Conservation (phyloP, 208 protist genomes). For the Leishmania gerbilli region DNA sequence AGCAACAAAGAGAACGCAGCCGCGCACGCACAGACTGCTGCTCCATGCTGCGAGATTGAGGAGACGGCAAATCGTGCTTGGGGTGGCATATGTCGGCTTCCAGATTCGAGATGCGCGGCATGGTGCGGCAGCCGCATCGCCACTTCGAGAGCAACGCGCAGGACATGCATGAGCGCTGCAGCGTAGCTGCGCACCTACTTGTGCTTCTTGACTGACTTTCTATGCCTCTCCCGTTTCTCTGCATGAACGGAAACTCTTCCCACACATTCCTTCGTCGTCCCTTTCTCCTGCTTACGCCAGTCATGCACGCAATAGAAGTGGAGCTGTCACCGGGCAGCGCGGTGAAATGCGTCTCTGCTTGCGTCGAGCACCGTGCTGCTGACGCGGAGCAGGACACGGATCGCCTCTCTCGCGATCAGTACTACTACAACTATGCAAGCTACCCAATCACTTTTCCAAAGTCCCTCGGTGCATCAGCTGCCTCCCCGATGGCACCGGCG, state of each 20-base stretch:
- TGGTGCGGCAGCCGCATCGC: neutral
- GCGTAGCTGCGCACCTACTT: neutral
- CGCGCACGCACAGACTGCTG: neutral
- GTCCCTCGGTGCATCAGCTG: neutral
- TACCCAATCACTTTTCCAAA: neutral
- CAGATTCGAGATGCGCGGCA: neutral
- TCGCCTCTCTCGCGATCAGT: constrained; percentile 11
- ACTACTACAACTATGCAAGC: constrained; percentile 14
- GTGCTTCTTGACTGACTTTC: neutral
- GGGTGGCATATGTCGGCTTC: neutral
- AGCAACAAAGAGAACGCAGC: neutral
- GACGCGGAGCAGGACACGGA: neutral
- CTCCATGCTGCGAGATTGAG: neutral
- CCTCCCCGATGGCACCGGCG: neutral
- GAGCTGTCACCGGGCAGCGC: constrained; percentile 25
- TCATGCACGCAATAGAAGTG: constrained; percentile 24
- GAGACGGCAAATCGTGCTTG: neutral
- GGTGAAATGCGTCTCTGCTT: neutral
- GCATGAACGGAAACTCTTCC: too few species aligned
- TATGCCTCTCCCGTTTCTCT: neutral
- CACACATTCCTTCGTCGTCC: neutral
- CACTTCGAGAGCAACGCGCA: neutral
- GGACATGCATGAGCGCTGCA: neutral
- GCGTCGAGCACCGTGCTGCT: neutral
- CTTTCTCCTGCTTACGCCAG: neutral